Evolutionary conservation across 257 asterid species (phyloP).

Genomic region (Solanum virginianum): DNA sequence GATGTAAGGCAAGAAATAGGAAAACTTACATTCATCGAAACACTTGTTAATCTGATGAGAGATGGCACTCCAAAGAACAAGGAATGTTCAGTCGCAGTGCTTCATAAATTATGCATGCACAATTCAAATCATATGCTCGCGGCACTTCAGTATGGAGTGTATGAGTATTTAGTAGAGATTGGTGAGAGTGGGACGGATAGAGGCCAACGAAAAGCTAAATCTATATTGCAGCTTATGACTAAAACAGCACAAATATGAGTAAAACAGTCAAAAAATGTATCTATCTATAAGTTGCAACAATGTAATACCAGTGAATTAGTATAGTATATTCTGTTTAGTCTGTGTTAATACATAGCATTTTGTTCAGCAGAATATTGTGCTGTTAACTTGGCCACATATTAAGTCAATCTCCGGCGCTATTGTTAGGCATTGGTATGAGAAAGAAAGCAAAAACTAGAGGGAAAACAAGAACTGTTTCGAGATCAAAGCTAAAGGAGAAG

Average conservation of each 20-base stretch:
- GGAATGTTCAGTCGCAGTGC: slow-evolving; percentile 71
- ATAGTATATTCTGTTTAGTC: neutral
- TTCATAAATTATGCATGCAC: slow-evolving; percentile 45
- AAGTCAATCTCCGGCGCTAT: too few species aligned
- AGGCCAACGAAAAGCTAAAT: slow-evolving; percentile 60
- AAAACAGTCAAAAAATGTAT: neutral
- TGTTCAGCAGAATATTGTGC: too few species aligned
- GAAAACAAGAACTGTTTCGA: too few species aligned
- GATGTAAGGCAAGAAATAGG: slow-evolving; percentile 68
- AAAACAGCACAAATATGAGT: slow-evolving; percentile 28
- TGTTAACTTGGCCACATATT: too few species aligned
- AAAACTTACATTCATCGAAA: slow-evolving; percentile 43
- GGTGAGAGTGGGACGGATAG: slow-evolving; percentile 61
- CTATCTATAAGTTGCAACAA: neutral
- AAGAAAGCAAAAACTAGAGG: too few species aligned
- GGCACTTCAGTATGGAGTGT: slow-evolving; percentile 70
- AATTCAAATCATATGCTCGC: slow-evolving; percentile 54
- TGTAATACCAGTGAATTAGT: neutral
- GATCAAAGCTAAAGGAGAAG: too few species aligned
- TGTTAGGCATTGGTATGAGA: too few species aligned
- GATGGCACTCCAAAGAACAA: slow-evolving; percentile 63
- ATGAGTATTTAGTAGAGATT: slow-evolving; percentile 49
- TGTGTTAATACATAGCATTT: neutral
- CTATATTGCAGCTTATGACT: slow-evolving; percentile 41
- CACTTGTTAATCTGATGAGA: slow-evolving; percentile 30